phyloP scores from a whole-genome alignment of 2,329 filamentous ascomycete genomes.

The Penicillium sp. region DNA sequence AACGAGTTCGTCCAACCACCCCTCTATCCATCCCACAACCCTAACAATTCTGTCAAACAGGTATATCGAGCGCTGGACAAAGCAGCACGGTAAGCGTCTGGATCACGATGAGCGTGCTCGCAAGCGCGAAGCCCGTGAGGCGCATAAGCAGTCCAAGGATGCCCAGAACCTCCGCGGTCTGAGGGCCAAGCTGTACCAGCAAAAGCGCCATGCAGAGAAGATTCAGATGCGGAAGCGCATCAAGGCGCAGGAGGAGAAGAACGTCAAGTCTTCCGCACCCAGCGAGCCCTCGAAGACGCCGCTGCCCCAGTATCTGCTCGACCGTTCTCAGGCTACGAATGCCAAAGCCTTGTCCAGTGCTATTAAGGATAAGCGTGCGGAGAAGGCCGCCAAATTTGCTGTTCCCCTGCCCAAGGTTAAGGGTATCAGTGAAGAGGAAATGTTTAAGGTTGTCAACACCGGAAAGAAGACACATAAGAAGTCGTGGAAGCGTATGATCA shows the following conservation, averaged over 20 bases:
- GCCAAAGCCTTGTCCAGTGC: conserved; percentile 78
- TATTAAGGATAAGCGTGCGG: conserved; percentile 93
- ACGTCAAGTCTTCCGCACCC: conserved; percentile 82
- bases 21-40: conserved; percentile 18
- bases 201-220: conserved; percentile 96
- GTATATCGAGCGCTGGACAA: conserved; percentile 78
- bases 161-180: conserved; percentile 93
- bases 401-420: conserved; percentile 94
- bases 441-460: conserved; percentile 96
- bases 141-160: conserved; percentile 84
- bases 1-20: conserved; percentile 46
- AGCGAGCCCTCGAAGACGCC: conserved; percentile 77
- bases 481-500: conserved; percentile 69
- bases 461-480: conserved; percentile 94
- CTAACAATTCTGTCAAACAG: conserved; percentile 31
- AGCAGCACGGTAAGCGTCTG: conserved; percentile 65
- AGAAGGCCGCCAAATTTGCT: conserved; percentile 91
- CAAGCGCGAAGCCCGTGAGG: conserved; percentile 86
- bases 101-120: conserved; percentile 88
- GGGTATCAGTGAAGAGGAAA: conserved; percentile 93
- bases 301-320: conserved; percentile 89
- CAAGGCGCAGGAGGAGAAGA: conserved; percentile 92
- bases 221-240: conserved; percentile 97
- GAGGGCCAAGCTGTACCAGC: conserved; percentile 88
- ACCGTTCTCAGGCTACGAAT: conserved; percentile 72